Conservation (phyloP, 805 yeast genomes). For the Saccharomycopsis oosterbeekiorum region DNA sequence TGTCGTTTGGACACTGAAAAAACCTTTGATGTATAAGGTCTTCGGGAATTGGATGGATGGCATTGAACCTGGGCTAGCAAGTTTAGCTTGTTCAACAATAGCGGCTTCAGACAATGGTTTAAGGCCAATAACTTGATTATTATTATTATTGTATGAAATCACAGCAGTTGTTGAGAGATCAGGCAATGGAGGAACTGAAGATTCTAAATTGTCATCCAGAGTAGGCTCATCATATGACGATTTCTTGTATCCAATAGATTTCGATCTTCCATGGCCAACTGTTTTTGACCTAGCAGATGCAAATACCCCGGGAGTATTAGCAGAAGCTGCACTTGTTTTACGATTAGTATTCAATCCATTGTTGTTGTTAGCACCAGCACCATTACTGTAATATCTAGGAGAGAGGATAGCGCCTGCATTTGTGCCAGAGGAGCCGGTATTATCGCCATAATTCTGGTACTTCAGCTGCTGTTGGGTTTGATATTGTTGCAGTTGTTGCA, state of each 20-base stretch:
- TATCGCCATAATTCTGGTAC: background rate
- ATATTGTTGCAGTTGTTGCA: background rate
- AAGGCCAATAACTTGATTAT: constrained; percentile 37
- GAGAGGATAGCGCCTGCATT: constrained; percentile 11
- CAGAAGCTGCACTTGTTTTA: background rate
- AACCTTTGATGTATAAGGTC: constrained; percentile 84
- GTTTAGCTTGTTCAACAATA: constrained; percentile 37
- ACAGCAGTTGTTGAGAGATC: constrained; percentile 20
- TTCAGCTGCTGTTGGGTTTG: constrained; percentile 1
- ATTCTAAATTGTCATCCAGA: background rate
- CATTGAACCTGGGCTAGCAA: constrained; percentile 71
- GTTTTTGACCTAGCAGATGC: constrained; percentile 87
- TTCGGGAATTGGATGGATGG: constrained; percentile 91
- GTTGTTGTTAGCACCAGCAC: constrained; percentile 4
- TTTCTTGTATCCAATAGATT: constrained; percentile 31
- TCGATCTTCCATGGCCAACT: constrained; percentile 68
- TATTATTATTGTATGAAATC: background rate
- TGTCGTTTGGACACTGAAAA: constrained; percentile 89
- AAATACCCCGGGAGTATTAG: constrained; percentile 72
- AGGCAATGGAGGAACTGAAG: constrained; percentile 25
- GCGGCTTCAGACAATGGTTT: constrained; percentile 37
- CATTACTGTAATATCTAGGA: constrained; percentile 19
- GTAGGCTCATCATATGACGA: constrained; percentile 8
- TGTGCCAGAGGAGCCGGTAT: background rate
- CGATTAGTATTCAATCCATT: constrained; percentile 2